Conservation (phyloP, 2,329 filamentous ascomycete species). For the Aureobasidium sp. region DNA sequence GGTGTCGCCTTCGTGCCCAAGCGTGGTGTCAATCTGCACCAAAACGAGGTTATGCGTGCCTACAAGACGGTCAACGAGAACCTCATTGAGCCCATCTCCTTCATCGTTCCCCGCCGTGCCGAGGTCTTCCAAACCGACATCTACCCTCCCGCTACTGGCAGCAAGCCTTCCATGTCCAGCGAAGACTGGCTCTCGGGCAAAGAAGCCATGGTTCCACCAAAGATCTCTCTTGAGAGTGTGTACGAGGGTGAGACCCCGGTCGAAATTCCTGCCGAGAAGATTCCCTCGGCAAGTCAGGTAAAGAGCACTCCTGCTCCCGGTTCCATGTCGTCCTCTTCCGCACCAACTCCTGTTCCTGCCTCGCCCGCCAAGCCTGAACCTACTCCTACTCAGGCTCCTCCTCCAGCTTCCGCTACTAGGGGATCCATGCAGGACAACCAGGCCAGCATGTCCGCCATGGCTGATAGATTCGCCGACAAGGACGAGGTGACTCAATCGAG, state of each 20-base stretch:
- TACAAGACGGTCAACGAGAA: constrained; percentile 95
- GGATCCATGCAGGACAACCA: constrained; percentile 76
- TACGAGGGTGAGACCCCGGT: constrained; percentile 77
- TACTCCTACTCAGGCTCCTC: too few relatives aligned
- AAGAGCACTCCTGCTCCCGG: constrained; percentile 30
- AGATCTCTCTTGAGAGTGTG: constrained; percentile 86
- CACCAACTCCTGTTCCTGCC: constrained; percentile 25
- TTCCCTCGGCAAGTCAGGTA: constrained; percentile 33
- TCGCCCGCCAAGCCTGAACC: constrained; percentile 33
- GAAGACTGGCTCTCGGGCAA: constrained; percentile 83
- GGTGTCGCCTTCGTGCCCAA: constrained; percentile 92
- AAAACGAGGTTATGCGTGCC: constrained; percentile 90
- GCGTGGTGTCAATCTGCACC: constrained; percentile 88
- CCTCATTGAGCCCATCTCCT: constrained; percentile 95
- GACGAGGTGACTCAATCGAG: constrained; percentile 49
- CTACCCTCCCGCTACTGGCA: constrained; percentile 75
- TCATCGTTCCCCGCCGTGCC: constrained; percentile 87
- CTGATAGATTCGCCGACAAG: constrained; percentile 75
- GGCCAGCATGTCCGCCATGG: constrained; percentile 74
- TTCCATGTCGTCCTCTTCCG: not conserved
- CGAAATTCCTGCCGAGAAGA: constrained; percentile 64
- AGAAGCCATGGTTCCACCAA: constrained; percentile 65
- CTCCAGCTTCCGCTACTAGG: constrained; percentile 26
- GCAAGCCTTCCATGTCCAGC: constrained; percentile 70
- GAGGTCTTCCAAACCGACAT: constrained; percentile 97